A percentile compares a stretch with the other conserved stretches of the same genome.
Conservation (phyloP, 225 moss, liverwort and hornwort species). For the Straminergon stramineum region DNA sequence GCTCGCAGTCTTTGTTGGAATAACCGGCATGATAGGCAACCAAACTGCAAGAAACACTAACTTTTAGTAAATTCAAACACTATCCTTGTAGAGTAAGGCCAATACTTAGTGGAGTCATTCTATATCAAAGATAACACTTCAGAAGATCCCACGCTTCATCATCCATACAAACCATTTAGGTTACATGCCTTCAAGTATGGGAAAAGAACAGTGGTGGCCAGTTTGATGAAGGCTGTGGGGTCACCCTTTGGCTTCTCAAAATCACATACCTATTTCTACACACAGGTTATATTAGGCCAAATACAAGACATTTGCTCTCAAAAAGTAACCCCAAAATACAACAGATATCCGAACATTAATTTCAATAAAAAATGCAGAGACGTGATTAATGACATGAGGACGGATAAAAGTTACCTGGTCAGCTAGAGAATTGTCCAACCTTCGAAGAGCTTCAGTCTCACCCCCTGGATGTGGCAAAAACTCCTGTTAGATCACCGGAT, state of each 20-base stretch:
- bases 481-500: slow-evolving; percentile 35
- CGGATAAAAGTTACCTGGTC: slow-evolving; percentile 40
- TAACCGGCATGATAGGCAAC: slow-evolving; percentile 80
- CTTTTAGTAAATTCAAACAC: not conserved
- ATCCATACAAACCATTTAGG: not conserved
- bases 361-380: not conserved
- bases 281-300: not conserved
- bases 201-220: slow-evolving; percentile 86
- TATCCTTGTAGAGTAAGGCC: not conserved
- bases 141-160: not conserved
- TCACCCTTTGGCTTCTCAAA: slow-evolving; percentile 99
- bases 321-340: not conserved
- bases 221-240: slow-evolving; percentile 85
- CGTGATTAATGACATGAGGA: not conserved
- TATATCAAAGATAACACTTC: not conserved
- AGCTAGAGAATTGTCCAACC: slow-evolving; percentile 57
- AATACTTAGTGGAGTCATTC: not conserved
- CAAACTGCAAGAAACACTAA: slow-evolving; percentile 56
- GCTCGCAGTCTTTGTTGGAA: slow-evolving; percentile 52
- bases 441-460: slow-evolving; percentile 81
- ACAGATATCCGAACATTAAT: not conserved
- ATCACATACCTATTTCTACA: slow-evolving; percentile 89
- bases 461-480: slow-evolving; percentile 82
- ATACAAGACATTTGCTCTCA: not conserved
- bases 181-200: slow-evolving; percentile 79